A percentile compares a stretch with the other conserved stretches of the same genome.
phyloP scores from a whole-genome alignment of 768 basidiomycete genomes.

The Mycena leptocephala region DNA sequence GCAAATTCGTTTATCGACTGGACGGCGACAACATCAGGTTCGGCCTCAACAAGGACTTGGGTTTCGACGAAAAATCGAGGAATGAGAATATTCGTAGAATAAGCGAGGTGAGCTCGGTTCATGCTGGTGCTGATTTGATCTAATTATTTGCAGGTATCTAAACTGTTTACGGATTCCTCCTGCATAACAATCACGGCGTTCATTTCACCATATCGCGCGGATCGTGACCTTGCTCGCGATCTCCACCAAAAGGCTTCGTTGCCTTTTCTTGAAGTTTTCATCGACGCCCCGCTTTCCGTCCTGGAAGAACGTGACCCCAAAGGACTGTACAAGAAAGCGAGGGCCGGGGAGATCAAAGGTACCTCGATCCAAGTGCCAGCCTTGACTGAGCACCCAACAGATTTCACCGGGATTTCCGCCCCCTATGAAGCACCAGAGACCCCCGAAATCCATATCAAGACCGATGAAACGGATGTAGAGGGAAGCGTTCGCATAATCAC shows the following conservation, averaged over 20 bases:
- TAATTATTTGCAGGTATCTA: constrained; percentile 80
- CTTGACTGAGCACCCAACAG: constrained; percentile 56
- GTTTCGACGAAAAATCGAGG: constrained; percentile 92
- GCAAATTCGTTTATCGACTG: constrained; percentile 90
- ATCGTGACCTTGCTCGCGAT: constrained; percentile 86
- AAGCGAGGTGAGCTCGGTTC: constrained; percentile 80
- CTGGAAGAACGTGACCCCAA: constrained; percentile 97
- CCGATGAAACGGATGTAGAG: constrained; percentile 83
- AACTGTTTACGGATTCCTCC: constrained; percentile 91
- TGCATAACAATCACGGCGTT: constrained; percentile 95
- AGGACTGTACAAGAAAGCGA: constrained; percentile 96
- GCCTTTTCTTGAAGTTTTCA: constrained; percentile 94
- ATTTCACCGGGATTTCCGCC: constrained; percentile 98
- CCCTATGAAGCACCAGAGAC: constrained; percentile 92
- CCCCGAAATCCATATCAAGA: constrained; percentile 95
- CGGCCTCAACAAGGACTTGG: constrained; percentile 96
- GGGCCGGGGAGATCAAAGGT: constrained; percentile 98
- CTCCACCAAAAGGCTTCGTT: constrained; percentile 84
- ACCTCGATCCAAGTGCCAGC: constrained; percentile 20
- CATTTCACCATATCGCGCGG: constrained; percentile 96
- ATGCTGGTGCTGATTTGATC: constrained; percentile 13
- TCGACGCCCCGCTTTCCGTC: constrained; percentile 92
- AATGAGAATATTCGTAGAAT: constrained; percentile 98
- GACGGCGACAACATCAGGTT: constrained; percentile 98
- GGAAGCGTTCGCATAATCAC: constrained; percentile 86